Percentiles rank a stretch among this genome's conserved stretches.
Conservation (phyloP, 345 rosid genomes). For the Populus deltoides region DNA sequence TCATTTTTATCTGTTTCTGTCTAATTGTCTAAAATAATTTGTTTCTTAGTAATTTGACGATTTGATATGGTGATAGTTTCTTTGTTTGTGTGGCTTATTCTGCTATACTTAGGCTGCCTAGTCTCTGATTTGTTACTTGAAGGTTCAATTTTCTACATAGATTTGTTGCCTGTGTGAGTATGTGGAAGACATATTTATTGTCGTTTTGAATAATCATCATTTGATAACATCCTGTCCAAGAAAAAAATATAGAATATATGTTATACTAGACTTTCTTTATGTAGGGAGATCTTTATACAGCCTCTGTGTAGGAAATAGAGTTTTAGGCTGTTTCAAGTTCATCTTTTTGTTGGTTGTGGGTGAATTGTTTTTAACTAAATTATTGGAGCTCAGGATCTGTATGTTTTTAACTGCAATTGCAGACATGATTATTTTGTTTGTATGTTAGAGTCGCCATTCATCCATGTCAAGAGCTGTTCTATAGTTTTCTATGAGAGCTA, state of each 20-base stretch:
- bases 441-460: slow-evolving; percentile 13
- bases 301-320: background rate
- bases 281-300: background rate
- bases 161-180: background rate
- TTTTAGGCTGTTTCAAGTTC: background rate
- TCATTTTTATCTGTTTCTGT: background rate
- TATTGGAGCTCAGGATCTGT: slow-evolving; percentile 2
- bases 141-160: background rate
- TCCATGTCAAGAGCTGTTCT: slow-evolving; percentile 18
- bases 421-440: slow-evolving; percentile 24
- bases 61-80: background rate
- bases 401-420: slow-evolving; percentile 17
- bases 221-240: background rate
- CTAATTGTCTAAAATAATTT: background rate
- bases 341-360: slow-evolving; percentile 1
- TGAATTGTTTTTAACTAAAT: slow-evolving; percentile 2
- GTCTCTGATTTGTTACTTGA: background rate
- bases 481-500: slow-evolving; percentile 27
- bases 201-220: background rate
- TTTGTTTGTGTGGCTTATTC: background rate
- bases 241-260: background rate
- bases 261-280: background rate
- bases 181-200: background rate
- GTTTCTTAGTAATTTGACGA: background rate
- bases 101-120: background rate